Evolutionary conservation across 1,284 basidiomycete genomes (phyloP), one percentile per base, ranked within the genome.

Genomic region (Boletellus deceptivus): DNA sequence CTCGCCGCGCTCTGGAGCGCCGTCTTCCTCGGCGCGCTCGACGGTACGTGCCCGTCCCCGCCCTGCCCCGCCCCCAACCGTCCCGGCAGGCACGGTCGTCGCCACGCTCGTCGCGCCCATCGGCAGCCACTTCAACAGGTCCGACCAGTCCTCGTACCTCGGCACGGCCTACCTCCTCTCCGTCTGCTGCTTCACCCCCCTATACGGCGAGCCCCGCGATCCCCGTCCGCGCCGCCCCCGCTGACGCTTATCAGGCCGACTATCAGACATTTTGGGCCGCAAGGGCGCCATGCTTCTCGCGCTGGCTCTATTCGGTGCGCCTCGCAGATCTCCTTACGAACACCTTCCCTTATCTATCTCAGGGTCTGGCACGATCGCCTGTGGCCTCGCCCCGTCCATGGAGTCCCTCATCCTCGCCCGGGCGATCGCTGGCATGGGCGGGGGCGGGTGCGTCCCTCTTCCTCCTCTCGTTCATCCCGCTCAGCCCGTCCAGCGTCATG

Each of bases 181-280:
- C 37, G 85, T 94, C 43, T 95, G 89, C 68, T 93, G 91, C 71
- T 93, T 94, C 65, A 93, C 91, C 17, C 91, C 91, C 50, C 74
- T 94, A 58, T 94, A 93, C 74, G 91, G 88, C 85, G 56, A 59
- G 79, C 70, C 24, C 48, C 56, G 41, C 54, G 49, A 59, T 57
- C 46, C 54, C 44, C 11, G n/a, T 18, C 17, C 17, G 45, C 38
- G 29, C 0, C 29, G 10, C 29, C 51, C n/a, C 53, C 54, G 53
- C 58, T 69, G 58, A 60, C 59, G 50, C 57, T 45, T 60, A 63
- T 59, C 66, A 89, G 89, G 93, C 42, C 83, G 91, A 52, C 75
- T 96, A 51, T 84, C 89, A 55, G 91, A 95, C 70, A 92, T 94
- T 59, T 72, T 96, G 59, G 92, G 92, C 17, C 79, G 93, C 43